These are phyloP conservation scores for Phytopythium vexans DNA, from an alignment of 352 stramenopile genomes.

Conservation along the genomic window DNA sequence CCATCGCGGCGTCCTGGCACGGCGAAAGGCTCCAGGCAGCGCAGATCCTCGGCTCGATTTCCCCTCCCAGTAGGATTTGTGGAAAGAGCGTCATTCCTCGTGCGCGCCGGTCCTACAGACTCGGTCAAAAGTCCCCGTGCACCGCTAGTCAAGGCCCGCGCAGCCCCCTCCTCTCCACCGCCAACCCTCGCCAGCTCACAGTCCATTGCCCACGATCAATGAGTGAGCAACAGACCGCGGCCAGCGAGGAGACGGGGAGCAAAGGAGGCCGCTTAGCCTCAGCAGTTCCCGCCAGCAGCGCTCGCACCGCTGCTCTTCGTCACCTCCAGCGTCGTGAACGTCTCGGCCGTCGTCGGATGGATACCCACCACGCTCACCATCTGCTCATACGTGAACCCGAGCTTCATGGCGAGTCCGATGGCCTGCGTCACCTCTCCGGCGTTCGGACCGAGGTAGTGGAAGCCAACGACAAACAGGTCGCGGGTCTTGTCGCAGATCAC, in stretches of 20 bases:
- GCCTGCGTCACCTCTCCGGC: constrained; percentile 95
- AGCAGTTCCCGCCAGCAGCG: constrained; percentile 94
- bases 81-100: constrained; percentile 80
- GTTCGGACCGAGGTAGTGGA: constrained; percentile 98
- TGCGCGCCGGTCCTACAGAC: constrained; percentile 14
- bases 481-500: constrained; percentile 91
- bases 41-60: constrained; percentile 66
- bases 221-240: constrained; percentile 8
- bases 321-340: constrained; percentile 93
- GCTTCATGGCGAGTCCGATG: constrained; percentile 94
- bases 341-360: constrained; percentile 95
- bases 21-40: constrained; percentile 3
- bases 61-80: constrained; percentile 64
- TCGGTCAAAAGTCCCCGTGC: constrained; percentile 3
- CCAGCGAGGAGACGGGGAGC: constrained; percentile 24
- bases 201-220: no score
- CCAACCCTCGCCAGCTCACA: neutral
- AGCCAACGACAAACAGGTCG: constrained; percentile 91
- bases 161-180: constrained; percentile 2
- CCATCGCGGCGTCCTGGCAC: no score
- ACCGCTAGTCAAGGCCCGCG: neutral
- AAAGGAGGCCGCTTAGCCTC: constrained; percentile 89
- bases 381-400: constrained; percentile 92
- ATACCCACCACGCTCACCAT: constrained; percentile 94
- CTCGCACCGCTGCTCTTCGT: constrained; percentile 93